Percentiles rank a stretch among this genome's conserved stretches.
Evolutionary conservation across 73 alveolate species (phyloP).

Genomic region (Loxodes magnus): DNA sequence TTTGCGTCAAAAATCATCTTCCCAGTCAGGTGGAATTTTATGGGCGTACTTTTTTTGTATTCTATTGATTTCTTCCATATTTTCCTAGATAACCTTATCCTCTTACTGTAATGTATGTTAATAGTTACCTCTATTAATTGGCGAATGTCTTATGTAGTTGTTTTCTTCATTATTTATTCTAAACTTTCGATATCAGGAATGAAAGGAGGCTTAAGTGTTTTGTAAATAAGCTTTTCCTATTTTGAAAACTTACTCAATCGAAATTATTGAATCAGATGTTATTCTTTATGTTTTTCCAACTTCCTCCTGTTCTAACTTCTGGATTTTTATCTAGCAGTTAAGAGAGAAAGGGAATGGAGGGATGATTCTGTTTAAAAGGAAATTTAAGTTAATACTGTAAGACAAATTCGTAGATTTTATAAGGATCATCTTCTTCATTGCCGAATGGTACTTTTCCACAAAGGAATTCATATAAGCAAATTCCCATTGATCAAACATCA

Average conservation of each 20-base stretch:
- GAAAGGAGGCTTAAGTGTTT: background rate
- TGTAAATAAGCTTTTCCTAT: background rate
- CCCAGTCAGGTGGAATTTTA: no score
- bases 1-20: no score
- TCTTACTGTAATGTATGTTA: no score
- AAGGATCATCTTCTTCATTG: slow-evolving; percentile 10
- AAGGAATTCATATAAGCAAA: slow-evolving; percentile 28
- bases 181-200: background rate
- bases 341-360: background rate
- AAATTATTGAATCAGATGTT: background rate
- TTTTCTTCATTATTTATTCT: no score
- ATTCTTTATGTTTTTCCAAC: background rate
- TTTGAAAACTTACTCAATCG: no score
- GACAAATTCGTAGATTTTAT: slow-evolving; percentile 4
- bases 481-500: slow-evolving; percentile 40
- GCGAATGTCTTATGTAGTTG: no score
- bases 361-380: background rate
- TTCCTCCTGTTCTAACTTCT: background rate
- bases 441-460: slow-evolving; percentile 28
- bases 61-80: no score
- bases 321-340: background rate
- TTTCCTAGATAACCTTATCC: no score
- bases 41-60: no score
- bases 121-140: no score
- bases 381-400: background rate